Evolutionary conservation across 108 stramenopile species (phyloP), one percentile per base, ranked within the genome.

Genomic region (Cylindrotheca closterium): DNA sequence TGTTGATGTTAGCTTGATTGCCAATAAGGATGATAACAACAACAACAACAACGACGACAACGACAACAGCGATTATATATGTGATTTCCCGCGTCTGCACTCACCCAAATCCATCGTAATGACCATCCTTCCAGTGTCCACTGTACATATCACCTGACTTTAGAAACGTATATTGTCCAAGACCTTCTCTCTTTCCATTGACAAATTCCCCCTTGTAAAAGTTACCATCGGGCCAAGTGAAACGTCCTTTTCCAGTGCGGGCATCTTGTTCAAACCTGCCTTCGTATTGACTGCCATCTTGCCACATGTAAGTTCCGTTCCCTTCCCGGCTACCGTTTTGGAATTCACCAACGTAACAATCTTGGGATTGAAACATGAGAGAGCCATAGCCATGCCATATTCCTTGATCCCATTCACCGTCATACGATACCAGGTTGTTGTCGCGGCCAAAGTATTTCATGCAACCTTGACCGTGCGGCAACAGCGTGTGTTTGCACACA

Each of bases 251-350:
- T 18, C 12, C 21, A 52, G 23, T 25, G 19, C 26, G 51, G 24
- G 51, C 24, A 5, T 52, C 23, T 1, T 52, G 24, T 21, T 52
- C 1, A 3, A 26, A 52, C 1, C 15, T 18, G 15, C 51, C 51
- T 12, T 23, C 21, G 23, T 52, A 52, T 22, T 12, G 23, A 26
- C 51, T 22, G 26, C 51, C 51, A 23, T 52, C 51, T 23, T 52
- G 23, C 51, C 51, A 52, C 1, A 22, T 22, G 37, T 51, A 80
- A 84, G 8, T 67, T 56, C 30, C 68, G 46, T 4, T 59, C 67
- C 56, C 83, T 58, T 28, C 10, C 31, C 47, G 4, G 76, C 69
- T 22, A 49, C 55, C 54, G 26, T 56, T 2, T 76, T 50, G 32
- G 76, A 72, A 55, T 67, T 74, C 23, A 23, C 51, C 48, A 46